A percentile compares a stretch with the other conserved stretches of the same genome.
Conservation (phyloP, 768 basidiomycete species). For the Dioszegia crocea region DNA sequence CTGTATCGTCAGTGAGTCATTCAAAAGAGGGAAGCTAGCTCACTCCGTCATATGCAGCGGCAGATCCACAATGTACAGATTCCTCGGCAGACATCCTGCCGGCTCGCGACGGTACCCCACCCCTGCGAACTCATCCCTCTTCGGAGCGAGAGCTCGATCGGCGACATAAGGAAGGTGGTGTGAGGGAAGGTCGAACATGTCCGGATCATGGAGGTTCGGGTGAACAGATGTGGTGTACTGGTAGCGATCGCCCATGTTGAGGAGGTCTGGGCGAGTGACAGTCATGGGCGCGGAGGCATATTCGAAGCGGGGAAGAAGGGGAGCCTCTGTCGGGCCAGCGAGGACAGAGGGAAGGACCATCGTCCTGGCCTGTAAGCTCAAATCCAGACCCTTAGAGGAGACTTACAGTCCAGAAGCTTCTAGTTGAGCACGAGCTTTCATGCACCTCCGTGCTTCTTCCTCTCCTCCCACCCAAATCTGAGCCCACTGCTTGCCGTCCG, state of each 20-base stretch:
- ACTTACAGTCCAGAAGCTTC: slow-evolving; percentile 1
- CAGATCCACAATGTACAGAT: slow-evolving; percentile 37
- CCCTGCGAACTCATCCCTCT: background rate
- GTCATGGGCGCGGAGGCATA: no score
- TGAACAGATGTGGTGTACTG: no score
- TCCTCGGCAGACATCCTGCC: slow-evolving; percentile 23
- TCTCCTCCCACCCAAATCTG: slow-evolving; percentile 29
- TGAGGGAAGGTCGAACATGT: no score
- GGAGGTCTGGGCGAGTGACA: no score
- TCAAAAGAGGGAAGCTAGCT: slow-evolving; percentile 9
- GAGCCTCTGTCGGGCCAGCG: background rate
- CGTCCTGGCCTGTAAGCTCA: background rate
- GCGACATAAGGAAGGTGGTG: background rate
- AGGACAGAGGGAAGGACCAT: background rate
- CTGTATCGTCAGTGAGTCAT: background rate
- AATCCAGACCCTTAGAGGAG: background rate
- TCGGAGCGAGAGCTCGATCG: background rate
- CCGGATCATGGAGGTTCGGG: no score
- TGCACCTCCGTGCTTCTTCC: slow-evolving; percentile 16
- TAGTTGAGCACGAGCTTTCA: slow-evolving; percentile 1
- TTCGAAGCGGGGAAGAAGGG: background rate
- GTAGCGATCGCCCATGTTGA: no score
- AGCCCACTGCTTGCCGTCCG: slow-evolving; percentile 25
- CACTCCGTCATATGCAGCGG: slow-evolving; percentile 36
- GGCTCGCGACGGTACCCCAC: slow-evolving; percentile 17